phyloP scores from a whole-genome alignment of 257 asterid genomes.

The Cruciata laevipes region DNA sequence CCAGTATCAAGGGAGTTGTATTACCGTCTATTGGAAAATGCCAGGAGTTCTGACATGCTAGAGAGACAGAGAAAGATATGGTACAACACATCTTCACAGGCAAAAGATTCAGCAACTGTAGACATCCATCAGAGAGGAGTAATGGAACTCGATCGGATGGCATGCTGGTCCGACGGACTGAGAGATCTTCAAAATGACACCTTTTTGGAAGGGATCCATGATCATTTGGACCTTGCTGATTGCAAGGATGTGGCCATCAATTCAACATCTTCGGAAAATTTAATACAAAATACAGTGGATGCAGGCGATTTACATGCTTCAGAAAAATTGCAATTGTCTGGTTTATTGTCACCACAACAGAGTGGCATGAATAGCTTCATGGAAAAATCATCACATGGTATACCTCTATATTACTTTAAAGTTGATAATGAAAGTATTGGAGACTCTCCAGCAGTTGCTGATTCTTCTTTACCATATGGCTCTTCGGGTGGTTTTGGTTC shows the following conservation, averaged over 20 bases:
- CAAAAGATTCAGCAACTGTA: conserved; percentile 60
- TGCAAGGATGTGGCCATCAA: conserved; percentile 44
- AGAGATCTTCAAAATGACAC: conserved; percentile 38
- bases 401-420: conserved; percentile 86
- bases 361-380: conserved; percentile 84
- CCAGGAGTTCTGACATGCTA: conserved; percentile 91
- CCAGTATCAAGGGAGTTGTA: conserved; percentile 77
- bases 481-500: conserved; percentile 81
- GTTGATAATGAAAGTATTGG: conserved; percentile 55
- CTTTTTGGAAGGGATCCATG: conserved; percentile 28
- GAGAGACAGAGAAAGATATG: conserved; percentile 97
- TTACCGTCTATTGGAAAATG: conserved; percentile 68
- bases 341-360: conserved; percentile 91
- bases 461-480: conserved; percentile 51
- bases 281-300: conserved; percentile 45
- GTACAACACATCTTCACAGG: conserved; percentile 72
- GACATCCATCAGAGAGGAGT: conserved; percentile 69
- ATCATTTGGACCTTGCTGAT: conserved; percentile 30
- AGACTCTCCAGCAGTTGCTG: conserved; percentile 50
- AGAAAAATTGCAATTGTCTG: conserved; percentile 86
- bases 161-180: conserved; percentile 56
- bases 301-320: conserved; percentile 53
- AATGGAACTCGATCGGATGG: conserved; percentile 62
- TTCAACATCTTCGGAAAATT: conserved; percentile 46
- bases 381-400: conserved; percentile 86